phyloP scores from a whole-genome alignment of 805 yeast species.

The Candida khao-thaluensis region DNA sequence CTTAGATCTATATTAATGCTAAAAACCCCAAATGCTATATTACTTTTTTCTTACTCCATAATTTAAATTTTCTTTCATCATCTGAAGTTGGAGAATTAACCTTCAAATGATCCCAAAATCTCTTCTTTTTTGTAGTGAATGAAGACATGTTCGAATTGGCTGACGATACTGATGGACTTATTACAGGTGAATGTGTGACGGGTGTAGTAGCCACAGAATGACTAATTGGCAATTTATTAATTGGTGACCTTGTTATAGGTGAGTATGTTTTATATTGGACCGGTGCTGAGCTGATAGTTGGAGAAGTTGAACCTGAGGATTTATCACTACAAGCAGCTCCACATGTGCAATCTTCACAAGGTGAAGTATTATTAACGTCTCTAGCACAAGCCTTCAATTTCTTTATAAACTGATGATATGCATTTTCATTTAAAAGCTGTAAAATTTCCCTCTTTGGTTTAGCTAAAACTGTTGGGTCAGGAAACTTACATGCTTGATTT shows the following conservation, averaged over 20 bases:
- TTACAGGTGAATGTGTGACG: not conserved
- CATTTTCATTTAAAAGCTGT: conserved; percentile 36
- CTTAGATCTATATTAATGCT: too few relatives aligned
- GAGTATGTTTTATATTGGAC: not conserved
- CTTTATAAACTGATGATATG: conserved; percentile 22
- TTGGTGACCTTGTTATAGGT: not conserved
- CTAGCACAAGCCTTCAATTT: conserved; percentile 9
- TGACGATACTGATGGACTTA: conserved; percentile 8
- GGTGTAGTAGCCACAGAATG: not conserved
- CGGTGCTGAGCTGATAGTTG: conserved; percentile 1
- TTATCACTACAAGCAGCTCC: not conserved
- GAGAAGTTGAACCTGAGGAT: not conserved
- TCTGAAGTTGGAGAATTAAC: conserved; percentile 8
- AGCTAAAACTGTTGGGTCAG: conserved; percentile 25
- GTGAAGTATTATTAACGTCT: not conserved
- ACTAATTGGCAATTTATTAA: conserved; percentile 1
- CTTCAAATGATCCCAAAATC: conserved; percentile 19
- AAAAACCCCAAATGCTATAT: too few relatives aligned
- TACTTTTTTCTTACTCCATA: conserved; percentile 12
- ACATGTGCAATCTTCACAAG: conserved; percentile 7
- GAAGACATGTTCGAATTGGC: conserved; percentile 3
- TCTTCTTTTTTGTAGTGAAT: conserved; percentile 3
- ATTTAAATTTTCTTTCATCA: conserved; percentile 11
- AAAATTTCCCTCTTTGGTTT: conserved; percentile 32
- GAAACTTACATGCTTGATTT: conserved; percentile 20